Percentiles rank a stretch among this genome's conserved stretches.
Evolutionary conservation across 345 rosid genomes (phyloP).

Genomic region (Dipteronia sinensis): DNA sequence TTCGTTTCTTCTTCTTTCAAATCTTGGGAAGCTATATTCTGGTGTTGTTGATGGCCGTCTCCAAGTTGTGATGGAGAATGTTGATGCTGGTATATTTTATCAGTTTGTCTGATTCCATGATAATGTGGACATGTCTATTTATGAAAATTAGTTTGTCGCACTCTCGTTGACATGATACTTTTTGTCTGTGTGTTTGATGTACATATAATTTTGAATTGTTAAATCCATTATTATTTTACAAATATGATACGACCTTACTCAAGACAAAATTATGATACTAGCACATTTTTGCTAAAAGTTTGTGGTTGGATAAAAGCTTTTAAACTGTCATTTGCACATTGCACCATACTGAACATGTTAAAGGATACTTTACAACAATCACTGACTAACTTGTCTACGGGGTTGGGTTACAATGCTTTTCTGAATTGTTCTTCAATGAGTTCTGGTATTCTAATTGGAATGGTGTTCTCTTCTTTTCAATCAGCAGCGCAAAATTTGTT

Average conservation of each 20-base stretch:
- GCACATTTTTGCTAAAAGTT: not conserved
- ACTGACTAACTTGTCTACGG: not conserved
- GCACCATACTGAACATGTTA: not conserved
- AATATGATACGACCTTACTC: not conserved
- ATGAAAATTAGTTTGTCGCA: constrained; percentile 8
- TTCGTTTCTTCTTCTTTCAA: constrained; percentile 69
- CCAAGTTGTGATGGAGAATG: constrained; percentile 56
- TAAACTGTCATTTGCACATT: not conserved
- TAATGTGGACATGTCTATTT: not conserved
- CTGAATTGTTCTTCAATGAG: not conserved
- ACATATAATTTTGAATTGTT: not conserved
- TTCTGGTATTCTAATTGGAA: not conserved
- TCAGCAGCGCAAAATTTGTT: not conserved
- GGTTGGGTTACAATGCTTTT: not conserved
- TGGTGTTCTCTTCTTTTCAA: not conserved
- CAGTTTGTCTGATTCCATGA: constrained; percentile 7
- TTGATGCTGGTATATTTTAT: constrained; percentile 74
- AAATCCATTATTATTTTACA: not conserved
- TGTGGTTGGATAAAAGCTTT: not conserved
- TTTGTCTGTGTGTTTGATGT: not conserved
- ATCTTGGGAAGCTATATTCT: constrained; percentile 54
- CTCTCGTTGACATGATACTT: not conserved
- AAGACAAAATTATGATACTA: not conserved
- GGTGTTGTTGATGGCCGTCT: constrained; percentile 54
- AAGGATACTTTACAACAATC: not conserved